Evolutionary conservation across 768 basidiomycete species (phyloP).

Genomic region (Sporobolomyces roseus): DNA sequence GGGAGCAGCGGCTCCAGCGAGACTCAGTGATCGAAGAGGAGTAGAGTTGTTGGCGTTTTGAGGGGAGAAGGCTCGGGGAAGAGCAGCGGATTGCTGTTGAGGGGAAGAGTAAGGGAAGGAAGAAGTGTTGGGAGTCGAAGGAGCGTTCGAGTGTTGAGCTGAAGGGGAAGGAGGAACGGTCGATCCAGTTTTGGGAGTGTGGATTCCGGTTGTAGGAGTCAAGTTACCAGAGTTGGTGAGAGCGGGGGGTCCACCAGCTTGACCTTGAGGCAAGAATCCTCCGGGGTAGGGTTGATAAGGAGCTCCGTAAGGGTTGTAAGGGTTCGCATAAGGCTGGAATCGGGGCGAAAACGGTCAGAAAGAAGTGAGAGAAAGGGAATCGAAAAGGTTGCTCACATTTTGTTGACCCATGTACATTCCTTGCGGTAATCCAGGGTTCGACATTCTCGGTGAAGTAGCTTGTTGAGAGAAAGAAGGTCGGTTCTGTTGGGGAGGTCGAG

Average conservation of each 20-base stretch:
- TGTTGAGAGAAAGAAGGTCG: conserved; percentile 27
- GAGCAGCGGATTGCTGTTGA: conserved; percentile 25
- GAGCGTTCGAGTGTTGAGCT: conserved; percentile 16
- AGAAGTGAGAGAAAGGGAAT: too few relatives aligned
- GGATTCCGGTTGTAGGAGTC: conserved; percentile 27
- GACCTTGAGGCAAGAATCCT: conserved; percentile 3
- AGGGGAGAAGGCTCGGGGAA: conserved; percentile 29
- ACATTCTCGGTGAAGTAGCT: conserved; percentile 35
- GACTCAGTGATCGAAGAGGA: conserved; percentile 19
- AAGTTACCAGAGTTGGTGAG: conserved; percentile 14
- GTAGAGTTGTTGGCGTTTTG: conserved; percentile 16
- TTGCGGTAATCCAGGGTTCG: conserved; percentile 8
- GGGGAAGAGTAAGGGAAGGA: conserved; percentile 34
- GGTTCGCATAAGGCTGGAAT: not conserved
- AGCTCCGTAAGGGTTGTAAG: conserved; percentile 18
- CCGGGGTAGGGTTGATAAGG: conserved; percentile 6
- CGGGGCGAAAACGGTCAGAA: not conserved
- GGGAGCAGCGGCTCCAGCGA: conserved; percentile 11
- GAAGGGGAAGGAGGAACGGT: conserved; percentile 32
- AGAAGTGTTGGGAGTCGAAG: conserved; percentile 12
- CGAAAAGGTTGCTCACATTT: conserved; percentile 5
- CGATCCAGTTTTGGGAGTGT: conserved; percentile 32
- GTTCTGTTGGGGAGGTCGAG: conserved; percentile 15
- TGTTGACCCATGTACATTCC: conserved; percentile 23
- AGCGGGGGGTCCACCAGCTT: conserved; percentile 6